phyloP scores from a whole-genome alignment of 495 filamentous ascomycete species.

The Xylaria acuta region DNA sequence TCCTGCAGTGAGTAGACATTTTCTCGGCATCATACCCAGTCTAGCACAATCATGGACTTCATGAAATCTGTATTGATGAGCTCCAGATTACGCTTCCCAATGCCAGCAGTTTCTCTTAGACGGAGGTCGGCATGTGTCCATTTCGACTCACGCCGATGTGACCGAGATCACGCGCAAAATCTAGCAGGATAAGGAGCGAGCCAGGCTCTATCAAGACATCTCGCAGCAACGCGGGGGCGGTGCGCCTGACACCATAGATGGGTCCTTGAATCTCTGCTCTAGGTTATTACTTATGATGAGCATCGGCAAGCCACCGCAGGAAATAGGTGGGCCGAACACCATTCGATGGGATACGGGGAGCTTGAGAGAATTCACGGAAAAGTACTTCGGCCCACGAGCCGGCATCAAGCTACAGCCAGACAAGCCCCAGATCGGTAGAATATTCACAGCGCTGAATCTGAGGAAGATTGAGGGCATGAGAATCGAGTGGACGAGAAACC shows the following conservation, averaged over 20 bases:
- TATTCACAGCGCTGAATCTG: conserved; percentile 42
- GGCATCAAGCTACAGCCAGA: conserved; percentile 12
- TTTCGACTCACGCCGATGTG: conserved; percentile 18
- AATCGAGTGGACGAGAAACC: conserved; percentile 51
- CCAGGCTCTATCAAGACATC: conserved; percentile 1
- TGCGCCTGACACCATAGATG: not conserved
- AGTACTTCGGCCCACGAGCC: conserved; percentile 3
- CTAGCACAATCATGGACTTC: not conserved
- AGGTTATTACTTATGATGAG: conserved; percentile 34
- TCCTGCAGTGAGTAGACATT: not conserved
- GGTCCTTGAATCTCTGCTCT: conserved; percentile 31
- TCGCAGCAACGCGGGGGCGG: not conserved
- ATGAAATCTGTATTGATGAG: not conserved
- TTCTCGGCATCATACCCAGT: not conserved
- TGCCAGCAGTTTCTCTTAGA: conserved; percentile 19
- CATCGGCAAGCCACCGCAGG: conserved; percentile 19
- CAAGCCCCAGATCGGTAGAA: conserved; percentile 32
- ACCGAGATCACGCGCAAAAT: conserved; percentile 5
- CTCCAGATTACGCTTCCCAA: conserved; percentile 17
- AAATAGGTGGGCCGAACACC: conserved; percentile 14
- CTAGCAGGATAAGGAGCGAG: conserved; percentile 6
- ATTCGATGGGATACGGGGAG: conserved; percentile 29
- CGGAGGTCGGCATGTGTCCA: conserved; percentile 20
- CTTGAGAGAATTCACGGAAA: conserved; percentile 21
- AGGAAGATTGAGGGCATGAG: conserved; percentile 46